Evolutionary conservation across 2,329 filamentous ascomycete genomes (phyloP).

Genomic region (Microdochium trichocladiopsis): DNA sequence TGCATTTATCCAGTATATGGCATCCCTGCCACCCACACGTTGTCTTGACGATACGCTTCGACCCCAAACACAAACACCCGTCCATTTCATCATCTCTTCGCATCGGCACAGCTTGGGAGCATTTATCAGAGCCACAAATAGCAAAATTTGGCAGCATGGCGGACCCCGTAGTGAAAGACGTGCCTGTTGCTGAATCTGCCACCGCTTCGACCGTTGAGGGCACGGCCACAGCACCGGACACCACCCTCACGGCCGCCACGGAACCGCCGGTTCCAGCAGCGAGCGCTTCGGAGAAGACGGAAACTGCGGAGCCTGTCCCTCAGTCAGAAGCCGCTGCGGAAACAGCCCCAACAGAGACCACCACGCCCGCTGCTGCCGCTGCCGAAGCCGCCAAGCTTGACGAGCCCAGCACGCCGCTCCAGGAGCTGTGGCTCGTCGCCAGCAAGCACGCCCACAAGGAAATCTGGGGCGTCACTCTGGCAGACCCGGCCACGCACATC

Average conservation of each 20-base stretch:
- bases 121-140: too few relatives aligned
- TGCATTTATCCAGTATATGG: too few relatives aligned
- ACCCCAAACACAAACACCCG: neutral
- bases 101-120: neutral
- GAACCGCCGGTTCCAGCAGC: neutral
- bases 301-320: neutral
- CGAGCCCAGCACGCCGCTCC: conserved; percentile 16
- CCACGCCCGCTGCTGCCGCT: conserved; percentile 5
- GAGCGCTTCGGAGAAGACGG: neutral
- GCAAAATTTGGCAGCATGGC: neutral
- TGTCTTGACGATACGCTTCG: too few relatives aligned
- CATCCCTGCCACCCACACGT: too few relatives aligned
- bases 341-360: conserved; percentile 2
- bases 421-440: conserved; percentile 20
- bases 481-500: conserved; percentile 45
- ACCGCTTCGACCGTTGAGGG: neutral
- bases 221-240: neutral
- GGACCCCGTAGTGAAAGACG: neutral
- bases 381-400: conserved; percentile 12
- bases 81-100: neutral
- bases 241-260: neutral
- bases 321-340: conserved; percentile 5
- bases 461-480: conserved; percentile 79
- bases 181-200: neutral
- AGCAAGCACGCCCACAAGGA: conserved; percentile 51